Conservation (phyloP, 768 basidiomycete species). For the Tulasnella sp. region DNA sequence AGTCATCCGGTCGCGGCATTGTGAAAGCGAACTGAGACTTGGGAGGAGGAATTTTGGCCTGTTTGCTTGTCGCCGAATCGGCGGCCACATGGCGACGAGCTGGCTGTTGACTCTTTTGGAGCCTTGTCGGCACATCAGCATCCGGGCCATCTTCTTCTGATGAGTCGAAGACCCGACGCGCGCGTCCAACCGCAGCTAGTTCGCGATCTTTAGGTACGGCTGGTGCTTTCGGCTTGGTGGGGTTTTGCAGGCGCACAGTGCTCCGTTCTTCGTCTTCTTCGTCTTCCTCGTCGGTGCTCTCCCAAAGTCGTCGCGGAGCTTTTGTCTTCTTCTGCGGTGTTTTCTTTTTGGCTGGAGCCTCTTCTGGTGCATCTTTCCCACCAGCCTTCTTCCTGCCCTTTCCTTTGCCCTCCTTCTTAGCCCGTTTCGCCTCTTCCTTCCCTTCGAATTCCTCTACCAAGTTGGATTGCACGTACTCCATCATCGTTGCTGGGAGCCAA, state of each 20-base stretch:
- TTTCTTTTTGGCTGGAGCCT: background rate
- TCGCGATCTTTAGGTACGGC: background rate
- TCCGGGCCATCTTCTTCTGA: slow-evolving; percentile 1
- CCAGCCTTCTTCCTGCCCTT: background rate
- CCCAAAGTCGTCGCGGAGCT: background rate
- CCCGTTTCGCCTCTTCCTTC: slow-evolving; percentile 39
- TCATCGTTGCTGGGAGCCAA: slow-evolving; percentile 81
- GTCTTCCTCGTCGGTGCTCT: background rate
- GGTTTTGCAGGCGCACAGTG: background rate
- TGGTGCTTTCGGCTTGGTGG: background rate
- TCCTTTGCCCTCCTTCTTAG: slow-evolving; percentile 44
- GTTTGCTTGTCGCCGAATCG: background rate
- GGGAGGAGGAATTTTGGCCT: background rate
- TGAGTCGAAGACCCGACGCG: background rate
- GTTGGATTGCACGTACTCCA: slow-evolving; percentile 55
- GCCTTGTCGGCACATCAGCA: background rate
- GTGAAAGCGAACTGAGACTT: background rate
- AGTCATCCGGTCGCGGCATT: background rate
- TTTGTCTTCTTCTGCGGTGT: background rate
- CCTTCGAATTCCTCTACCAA: slow-evolving; percentile 58
- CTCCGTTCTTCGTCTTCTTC: background rate
- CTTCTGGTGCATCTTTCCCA: background rate
- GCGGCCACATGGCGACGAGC: background rate
- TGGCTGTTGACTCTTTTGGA: background rate
- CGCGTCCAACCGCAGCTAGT: background rate